phyloP scores from a whole-genome alignment of 2,329 filamentous ascomycete genomes.

The Microdochium bolleyi region DNA sequence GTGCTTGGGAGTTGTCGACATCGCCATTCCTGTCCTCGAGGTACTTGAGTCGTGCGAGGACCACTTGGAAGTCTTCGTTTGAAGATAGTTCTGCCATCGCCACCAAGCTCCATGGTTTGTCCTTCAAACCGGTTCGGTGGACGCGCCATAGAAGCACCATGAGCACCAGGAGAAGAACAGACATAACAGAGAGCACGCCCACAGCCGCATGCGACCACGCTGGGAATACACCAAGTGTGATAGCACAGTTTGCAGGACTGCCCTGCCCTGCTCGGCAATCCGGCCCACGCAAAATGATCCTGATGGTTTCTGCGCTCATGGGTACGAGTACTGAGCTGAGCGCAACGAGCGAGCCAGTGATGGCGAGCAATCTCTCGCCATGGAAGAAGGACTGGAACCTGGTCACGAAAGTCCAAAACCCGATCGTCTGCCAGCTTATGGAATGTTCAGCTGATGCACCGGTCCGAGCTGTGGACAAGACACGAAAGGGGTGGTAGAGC shows the following conservation, averaged over 20 bases:
- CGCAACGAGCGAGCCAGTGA: slow-evolving; percentile 26
- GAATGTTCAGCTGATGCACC: slow-evolving; percentile 32
- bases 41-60: slow-evolving; percentile 12
- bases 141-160: slow-evolving; percentile 19
- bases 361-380: slow-evolving; percentile 25
- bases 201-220: slow-evolving; percentile 20
- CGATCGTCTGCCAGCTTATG: slow-evolving; percentile 30
- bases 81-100: slow-evolving; percentile 24
- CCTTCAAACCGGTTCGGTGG: slow-evolving; percentile 25
- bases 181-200: slow-evolving; percentile 21
- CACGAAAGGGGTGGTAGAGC: slow-evolving; percentile 32
- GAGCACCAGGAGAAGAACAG: slow-evolving; percentile 18
- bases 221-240: slow-evolving; percentile 23
- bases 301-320: slow-evolving; percentile 29
- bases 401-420: slow-evolving; percentile 23
- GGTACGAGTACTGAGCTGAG: slow-evolving; percentile 26
- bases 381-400: slow-evolving; percentile 24
- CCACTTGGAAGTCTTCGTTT: slow-evolving; percentile 17
- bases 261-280: slow-evolving; percentile 12
- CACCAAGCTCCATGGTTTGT: slow-evolving; percentile 31
- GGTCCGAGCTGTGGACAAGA: slow-evolving; percentile 20
- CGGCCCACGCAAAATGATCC: slow-evolving; percentile 25
- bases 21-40: slow-evolving; percentile 2
- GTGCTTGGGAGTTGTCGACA: slow-evolving; percentile 10
- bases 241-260: slow-evolving; percentile 20